A percentile compares a stretch with the other conserved stretches of the same genome.
Conservation (phyloP, 1,284 basidiomycete species). For the Puccinia hordei region DNA sequence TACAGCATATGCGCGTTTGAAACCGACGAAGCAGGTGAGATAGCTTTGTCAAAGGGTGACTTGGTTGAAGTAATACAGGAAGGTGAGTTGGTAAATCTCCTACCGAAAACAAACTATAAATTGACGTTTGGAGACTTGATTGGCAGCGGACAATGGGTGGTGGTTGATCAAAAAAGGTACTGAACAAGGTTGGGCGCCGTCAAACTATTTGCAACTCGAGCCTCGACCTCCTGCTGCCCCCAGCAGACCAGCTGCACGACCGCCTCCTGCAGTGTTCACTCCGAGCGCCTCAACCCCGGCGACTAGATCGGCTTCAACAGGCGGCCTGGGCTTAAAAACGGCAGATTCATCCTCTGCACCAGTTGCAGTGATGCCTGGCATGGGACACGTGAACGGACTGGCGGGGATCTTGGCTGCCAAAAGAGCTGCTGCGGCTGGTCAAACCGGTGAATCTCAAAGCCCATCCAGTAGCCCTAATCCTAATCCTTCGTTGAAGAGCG, state of each 20-base stretch:
- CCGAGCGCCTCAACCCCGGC: slow-evolving; percentile 60
- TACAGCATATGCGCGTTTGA: slow-evolving; percentile 74
- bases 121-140: slow-evolving; percentile 21
- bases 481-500: neutral
- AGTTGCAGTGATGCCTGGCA: slow-evolving; percentile 61
- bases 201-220: slow-evolving; percentile 70
- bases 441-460: slow-evolving; percentile 1
- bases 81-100: slow-evolving; percentile 61
- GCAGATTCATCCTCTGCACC: slow-evolving; percentile 59
- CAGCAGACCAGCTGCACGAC: slow-evolving; percentile 59
- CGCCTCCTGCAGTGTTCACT: slow-evolving; percentile 54
- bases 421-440: slow-evolving; percentile 57
- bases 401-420: slow-evolving; percentile 61
- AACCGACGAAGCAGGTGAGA: slow-evolving; percentile 82
- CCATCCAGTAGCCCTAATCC: slow-evolving; percentile 1
- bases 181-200: slow-evolving; percentile 89
- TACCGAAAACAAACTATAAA: slow-evolving; percentile 44
- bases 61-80: slow-evolving; percentile 88
- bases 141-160: slow-evolving; percentile 65
- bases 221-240: slow-evolving; percentile 65
- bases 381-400: slow-evolving; percentile 60
- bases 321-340: slow-evolving; percentile 52
- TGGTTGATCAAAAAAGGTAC: slow-evolving; percentile 89
- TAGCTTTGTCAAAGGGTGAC: slow-evolving; percentile 86
- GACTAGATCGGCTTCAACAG: slow-evolving; percentile 51